Conservation (phyloP, 129 eudicot species). For the Gnaphalium uliginosum region DNA sequence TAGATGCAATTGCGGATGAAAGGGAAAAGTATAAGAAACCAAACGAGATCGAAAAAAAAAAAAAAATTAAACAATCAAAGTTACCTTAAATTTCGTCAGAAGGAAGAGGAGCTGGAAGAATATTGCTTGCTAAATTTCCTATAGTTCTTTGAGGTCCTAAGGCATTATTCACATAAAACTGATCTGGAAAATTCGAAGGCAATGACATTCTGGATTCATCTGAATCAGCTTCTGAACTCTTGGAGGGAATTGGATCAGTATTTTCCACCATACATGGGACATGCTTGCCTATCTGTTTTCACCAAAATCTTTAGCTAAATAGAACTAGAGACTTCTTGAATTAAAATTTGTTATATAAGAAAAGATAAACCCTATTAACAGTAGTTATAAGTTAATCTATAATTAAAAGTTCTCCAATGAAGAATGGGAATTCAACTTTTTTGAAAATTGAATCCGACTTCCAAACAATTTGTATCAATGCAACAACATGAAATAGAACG, state of each 20-base stretch:
- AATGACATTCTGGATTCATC: constrained; percentile 41
- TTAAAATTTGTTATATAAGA: neutral
- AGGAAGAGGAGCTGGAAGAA: constrained; percentile 38
- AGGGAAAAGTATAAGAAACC: neutral
- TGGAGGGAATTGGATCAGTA: constrained; percentile 39
- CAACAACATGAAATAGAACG: constrained; percentile 1
- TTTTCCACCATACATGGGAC: constrained; percentile 24
- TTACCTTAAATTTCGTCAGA: constrained; percentile 45
- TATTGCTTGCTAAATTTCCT: constrained; percentile 29
- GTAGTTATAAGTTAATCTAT: too few species aligned
- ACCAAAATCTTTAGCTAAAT: constrained; percentile 13
- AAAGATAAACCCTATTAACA: too few species aligned
- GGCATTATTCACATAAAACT: constrained; percentile 38
- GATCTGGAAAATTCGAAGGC: constrained; percentile 31
- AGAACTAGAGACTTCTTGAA: neutral
- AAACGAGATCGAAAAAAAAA: neutral
- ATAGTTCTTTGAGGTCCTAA: constrained; percentile 38
- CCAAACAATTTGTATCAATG: neutral
- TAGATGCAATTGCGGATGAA: neutral
- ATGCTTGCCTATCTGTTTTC: constrained; percentile 34
- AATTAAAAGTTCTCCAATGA: neutral
- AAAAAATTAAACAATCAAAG: neutral
- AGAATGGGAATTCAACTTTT: neutral
- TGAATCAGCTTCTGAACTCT: constrained; percentile 33
- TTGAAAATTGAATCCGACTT: neutral